phyloP scores from a whole-genome alignment of 2,329 filamentous ascomycete species.

The Fusarium setosum region DNA sequence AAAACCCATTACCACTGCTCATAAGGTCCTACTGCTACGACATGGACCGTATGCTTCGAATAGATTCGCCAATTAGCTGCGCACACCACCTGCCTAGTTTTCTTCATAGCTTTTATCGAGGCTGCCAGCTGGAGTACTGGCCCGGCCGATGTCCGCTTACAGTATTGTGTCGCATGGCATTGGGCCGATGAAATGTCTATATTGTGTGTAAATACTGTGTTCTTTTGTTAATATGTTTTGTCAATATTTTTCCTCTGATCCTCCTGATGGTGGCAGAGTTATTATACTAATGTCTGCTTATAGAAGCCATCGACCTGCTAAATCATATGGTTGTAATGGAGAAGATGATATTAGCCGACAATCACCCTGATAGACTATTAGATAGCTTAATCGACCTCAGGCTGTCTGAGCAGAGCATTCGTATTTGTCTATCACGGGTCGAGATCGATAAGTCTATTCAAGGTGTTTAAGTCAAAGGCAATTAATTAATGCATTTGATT shows the following conservation, averaged over 20 bases:
- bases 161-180: too few relatives aligned
- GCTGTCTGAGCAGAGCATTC: too few relatives aligned
- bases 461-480: too few relatives aligned
- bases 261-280: too few relatives aligned
- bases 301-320: neutral
- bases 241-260: too few relatives aligned
- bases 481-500: too few relatives aligned
- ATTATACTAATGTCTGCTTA: neutral
- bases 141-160: neutral
- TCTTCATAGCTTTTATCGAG: constrained; percentile 55
- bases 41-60: constrained; percentile 56
- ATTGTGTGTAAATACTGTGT: too few relatives aligned
- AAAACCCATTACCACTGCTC: constrained; percentile 46
- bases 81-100: constrained; percentile 50
- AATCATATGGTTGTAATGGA: neutral
- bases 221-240: too few relatives aligned
- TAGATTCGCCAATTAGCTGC: constrained; percentile 46
- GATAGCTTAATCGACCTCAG: too few relatives aligned
- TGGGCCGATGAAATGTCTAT: too few relatives aligned
- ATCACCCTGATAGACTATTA: neutral
- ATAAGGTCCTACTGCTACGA: constrained; percentile 50
- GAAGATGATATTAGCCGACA: neutral
- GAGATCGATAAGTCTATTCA: too few relatives aligned
- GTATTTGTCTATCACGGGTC: too few relatives aligned
- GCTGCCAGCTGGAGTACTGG: neutral